Evolutionary conservation across 2,329 filamentous ascomycete genomes (phyloP).

Genomic region (Aspergillus awamori): DNA sequence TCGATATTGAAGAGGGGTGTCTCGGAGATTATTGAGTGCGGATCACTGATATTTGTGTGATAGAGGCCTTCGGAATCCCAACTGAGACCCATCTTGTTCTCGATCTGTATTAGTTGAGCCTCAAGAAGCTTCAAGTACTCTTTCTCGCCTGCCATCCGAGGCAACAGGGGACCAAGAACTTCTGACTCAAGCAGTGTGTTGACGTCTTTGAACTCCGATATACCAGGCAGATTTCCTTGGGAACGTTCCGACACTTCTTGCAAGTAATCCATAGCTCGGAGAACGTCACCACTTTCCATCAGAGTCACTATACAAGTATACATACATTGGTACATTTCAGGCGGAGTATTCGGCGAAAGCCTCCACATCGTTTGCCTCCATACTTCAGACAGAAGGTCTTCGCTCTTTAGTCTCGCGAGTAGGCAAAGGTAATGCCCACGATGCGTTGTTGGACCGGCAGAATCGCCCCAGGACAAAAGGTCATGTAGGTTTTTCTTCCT

Average conservation of each 20-base stretch:
- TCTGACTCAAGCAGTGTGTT: slow-evolving; percentile 26
- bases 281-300: slow-evolving; percentile 24
- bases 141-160: slow-evolving; percentile 26
- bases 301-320: slow-evolving; percentile 32
- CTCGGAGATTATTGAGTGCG: slow-evolving; percentile 21
- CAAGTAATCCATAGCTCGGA: slow-evolving; percentile 29
- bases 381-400: slow-evolving; percentile 22
- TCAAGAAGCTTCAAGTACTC: slow-evolving; percentile 31
- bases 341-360: slow-evolving; percentile 8
- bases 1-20: slow-evolving; percentile 30
- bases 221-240: slow-evolving; percentile 26
- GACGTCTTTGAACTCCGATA: slow-evolving; percentile 27
- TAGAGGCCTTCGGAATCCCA: slow-evolving; percentile 28
- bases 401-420: slow-evolving; percentile 30
- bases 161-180: slow-evolving; percentile 24
- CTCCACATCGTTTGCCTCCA: slow-evolving; percentile 27
- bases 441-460: background rate
- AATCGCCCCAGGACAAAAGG: slow-evolving; percentile 21
- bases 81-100: slow-evolving; percentile 34
- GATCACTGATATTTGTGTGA: slow-evolving; percentile 24
- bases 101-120: slow-evolving; percentile 30
- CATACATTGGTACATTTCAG: slow-evolving; percentile 17
- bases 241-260: slow-evolving; percentile 28
- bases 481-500: slow-evolving; percentile 21
- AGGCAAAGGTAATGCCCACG: slow-evolving; percentile 29